Evolutionary conservation across 352 stramenopile species (phyloP).

Genomic region (Phytophthora ramorum): DNA sequence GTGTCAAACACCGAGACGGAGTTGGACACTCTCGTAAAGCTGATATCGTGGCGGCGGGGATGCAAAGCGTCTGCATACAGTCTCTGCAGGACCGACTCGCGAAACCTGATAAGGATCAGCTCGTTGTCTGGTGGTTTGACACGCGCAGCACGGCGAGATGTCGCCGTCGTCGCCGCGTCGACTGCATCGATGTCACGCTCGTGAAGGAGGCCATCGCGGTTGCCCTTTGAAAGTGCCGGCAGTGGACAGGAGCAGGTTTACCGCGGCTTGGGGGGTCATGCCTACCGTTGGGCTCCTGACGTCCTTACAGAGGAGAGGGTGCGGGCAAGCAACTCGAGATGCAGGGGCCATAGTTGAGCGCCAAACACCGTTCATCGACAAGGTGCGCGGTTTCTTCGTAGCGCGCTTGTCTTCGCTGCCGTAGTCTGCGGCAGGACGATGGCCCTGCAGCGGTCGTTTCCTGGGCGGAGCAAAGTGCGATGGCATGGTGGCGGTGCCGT

Average conservation of each 20-base stretch:
- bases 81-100: not conserved
- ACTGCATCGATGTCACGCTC: not conserved
- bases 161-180: not conserved
- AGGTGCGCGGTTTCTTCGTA: not conserved
- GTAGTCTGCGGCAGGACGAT: no score
- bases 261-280: not conserved
- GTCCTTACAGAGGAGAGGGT: no score
- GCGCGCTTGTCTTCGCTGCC: not conserved
- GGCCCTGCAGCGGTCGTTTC: not conserved
- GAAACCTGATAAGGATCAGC: not conserved
- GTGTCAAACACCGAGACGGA: not conserved
- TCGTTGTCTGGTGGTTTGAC: not conserved
- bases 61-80: not conserved
- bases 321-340: no score
- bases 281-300: no score
- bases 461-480: not conserved
- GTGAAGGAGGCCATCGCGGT: no score
- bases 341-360: no score
- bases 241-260: not conserved
- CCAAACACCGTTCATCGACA: no score
- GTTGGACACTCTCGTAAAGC: not conserved
- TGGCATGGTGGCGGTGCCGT: not conserved
- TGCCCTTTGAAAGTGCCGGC: no score
- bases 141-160: not conserved
- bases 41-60: not conserved